Evolutionary conservation across 805 yeast genomes (phyloP), one percentile per base, ranked within the genome.

Genomic region (Candida gorgasii): DNA sequence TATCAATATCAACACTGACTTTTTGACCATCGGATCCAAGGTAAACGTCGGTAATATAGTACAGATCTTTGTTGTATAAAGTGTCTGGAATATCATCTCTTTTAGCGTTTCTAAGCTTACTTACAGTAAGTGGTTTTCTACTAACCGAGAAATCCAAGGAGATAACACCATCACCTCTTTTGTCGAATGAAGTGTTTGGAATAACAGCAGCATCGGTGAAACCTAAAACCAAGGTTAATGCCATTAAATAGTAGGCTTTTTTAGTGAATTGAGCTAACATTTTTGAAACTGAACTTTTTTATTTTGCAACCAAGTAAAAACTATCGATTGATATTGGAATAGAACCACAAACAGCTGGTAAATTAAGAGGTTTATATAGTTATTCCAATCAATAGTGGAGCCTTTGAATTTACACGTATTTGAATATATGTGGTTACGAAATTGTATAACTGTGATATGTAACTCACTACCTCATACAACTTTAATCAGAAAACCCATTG

Each of bases 11-110:
- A 11, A 57, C 57, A 7, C 39, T 14, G 17, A 55, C 43, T 3
- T 41, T 36, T 34, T 61, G 65, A 4, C 28, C 24, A 40, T 58
- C 49, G 13, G 61, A 51, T 17, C 63, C 63, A 17, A 59, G 48
- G 13, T 29, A 39, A 15, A 49, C 8, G 19, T 39, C 47, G 18
- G 53, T 36, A 29, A 46, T 22, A 29, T 45, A 45, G 34, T 39
- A 42, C 5, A 16, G 6, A 36, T 20, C 31, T 20, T 36, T 23
- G 13, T 36, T 34, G 32, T 8, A 6, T 24, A 40, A 37, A 22
- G 39, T 28, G 31, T 36, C 28, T 13, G 13, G 15, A 12, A 7
- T 13, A 4, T 12, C 28, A 22, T 5, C 28, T 34, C 28, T 23
- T 22, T 11, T 19, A n/a, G 15, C 12, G n/a, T 6, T 4, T 20